Base-by-base conservation (phyloP, 2,329 filamentous ascomycete species). In the Penicillium sp. region DNA sequence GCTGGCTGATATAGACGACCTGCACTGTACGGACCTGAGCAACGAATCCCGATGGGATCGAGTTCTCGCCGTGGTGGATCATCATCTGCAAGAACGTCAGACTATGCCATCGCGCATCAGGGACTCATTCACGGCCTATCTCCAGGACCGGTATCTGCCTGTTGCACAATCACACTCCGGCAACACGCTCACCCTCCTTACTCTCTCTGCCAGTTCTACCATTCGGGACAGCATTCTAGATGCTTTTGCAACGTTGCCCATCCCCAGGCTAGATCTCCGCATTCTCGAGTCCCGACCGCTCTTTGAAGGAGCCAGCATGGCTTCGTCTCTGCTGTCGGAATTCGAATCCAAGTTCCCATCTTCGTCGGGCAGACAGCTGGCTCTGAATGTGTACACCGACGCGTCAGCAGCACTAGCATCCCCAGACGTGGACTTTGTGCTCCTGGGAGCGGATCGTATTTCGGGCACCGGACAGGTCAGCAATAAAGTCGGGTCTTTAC, bases 261-360 rank as follows among this genome's bases (percentile, higher is more conserved):
- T 72, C 6, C 19, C 52, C 45, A 46, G 29, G 0, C 55, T 84
- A 7, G 73, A 81, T 34, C 59, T 86, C 13, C 74, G 73, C 4
- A 68, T 87, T 19, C 69, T 87, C 3, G 83, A 86, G 58, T 86
- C 83, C 2, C 71, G 83, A 1, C 83, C 83, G 0, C 68, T 81
- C 1, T 85, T 75, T 48, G 82, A 87, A 62, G 83, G 82, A 6
- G 77, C 77, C 4, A 73, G 69, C 7, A 70, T 81, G 36, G 79
- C 77, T 43, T 78, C 48, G 56, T 63, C 40, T 33, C 50, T 47
- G 25, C 43, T 43, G 41, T 62, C 49, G 6, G 44, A 51, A 7
- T 58, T 51, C 16, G 50, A 47, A 31, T 40, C 45, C 18, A 56
- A 44, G 33, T 56, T 46, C 40, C 44, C 39, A 45, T 46, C 26